A percentile compares a stretch with the other conserved stretches of the same genome.
phyloP scores from a whole-genome alignment of 2,329 filamentous ascomycete genomes.

The Fusarium concolor region DNA sequence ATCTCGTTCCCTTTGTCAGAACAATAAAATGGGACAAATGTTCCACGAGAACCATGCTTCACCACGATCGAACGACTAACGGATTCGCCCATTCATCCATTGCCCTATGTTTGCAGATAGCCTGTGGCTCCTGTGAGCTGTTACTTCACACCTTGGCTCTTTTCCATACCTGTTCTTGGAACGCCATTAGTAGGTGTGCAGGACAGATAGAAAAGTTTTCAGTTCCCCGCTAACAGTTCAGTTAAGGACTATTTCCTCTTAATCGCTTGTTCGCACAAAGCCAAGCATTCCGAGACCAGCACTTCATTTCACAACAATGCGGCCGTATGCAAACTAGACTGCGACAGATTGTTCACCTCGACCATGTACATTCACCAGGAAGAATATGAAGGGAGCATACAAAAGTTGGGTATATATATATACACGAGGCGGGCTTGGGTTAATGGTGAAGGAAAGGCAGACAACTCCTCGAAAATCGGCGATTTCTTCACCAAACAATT shows the following conservation, averaged over 20 bases:
- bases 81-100: constrained; percentile 8
- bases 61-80: constrained; percentile 28
- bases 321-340: background rate
- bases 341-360: constrained; percentile 13
- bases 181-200: constrained; percentile 12
- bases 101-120: background rate
- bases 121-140: constrained; percentile 7
- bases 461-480: background rate
- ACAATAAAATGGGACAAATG: constrained; percentile 49
- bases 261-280: constrained; percentile 18
- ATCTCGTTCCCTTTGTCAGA: constrained; percentile 45
- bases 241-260: background rate
- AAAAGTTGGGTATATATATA: constrained; percentile 10
- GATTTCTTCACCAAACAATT: background rate
- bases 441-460: background rate
- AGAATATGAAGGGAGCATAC: background rate
- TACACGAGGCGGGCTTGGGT: background rate
- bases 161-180: background rate
- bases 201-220: background rate
- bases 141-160: constrained; percentile 1
- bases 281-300: background rate
- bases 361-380: background rate
- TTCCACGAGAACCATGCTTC: constrained; percentile 40
- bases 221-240: constrained; percentile 17
- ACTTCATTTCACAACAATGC: background rate